Evolutionary conservation across 352 stramenopile genomes (phyloP).

Genomic region (Globisporangium emineosum): DNA sequence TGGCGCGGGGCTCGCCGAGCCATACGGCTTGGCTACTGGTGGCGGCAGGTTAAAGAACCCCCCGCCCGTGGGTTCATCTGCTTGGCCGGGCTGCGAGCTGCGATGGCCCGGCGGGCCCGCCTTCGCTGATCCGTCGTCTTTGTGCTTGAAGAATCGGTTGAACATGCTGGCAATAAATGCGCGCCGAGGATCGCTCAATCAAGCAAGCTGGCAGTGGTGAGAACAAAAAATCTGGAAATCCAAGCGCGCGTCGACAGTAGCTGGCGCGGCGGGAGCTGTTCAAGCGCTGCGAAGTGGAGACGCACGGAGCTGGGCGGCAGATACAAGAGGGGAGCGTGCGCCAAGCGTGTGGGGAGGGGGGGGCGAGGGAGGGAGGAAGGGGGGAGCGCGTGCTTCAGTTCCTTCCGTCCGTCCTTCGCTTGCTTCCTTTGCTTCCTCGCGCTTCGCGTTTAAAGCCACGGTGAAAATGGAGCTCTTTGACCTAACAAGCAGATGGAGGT

Average conservation of each 20-base stretch:
- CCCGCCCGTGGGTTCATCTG: slow-evolving; percentile 44
- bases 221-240: not conserved
- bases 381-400: not conserved
- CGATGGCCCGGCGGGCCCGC: slow-evolving; percentile 53
- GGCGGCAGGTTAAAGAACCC: slow-evolving; percentile 86
- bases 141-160: slow-evolving; percentile 81
- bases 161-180: slow-evolving; percentile 44
- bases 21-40: slow-evolving; percentile 48
- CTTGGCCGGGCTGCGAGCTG: slow-evolving; percentile 21
- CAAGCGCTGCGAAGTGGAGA: not conserved
- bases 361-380: not conserved
- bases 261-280: not conserved
- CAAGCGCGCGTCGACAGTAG: no score
- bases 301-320: not conserved
- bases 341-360: not conserved
- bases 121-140: slow-evolving; percentile 63
- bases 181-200: not conserved
- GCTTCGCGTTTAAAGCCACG: not conserved
- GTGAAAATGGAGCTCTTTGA: not conserved
- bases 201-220: no score
- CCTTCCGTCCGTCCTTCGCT: not conserved
- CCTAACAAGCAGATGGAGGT: not conserved
- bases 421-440: not conserved
- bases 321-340: not conserved
- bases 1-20: slow-evolving; percentile 10